Percentiles rank a stretch among this genome's conserved stretches.
phyloP scores from a whole-genome alignment of 441 rosid species.

The Euphorbia schlechtendalii region DNA sequence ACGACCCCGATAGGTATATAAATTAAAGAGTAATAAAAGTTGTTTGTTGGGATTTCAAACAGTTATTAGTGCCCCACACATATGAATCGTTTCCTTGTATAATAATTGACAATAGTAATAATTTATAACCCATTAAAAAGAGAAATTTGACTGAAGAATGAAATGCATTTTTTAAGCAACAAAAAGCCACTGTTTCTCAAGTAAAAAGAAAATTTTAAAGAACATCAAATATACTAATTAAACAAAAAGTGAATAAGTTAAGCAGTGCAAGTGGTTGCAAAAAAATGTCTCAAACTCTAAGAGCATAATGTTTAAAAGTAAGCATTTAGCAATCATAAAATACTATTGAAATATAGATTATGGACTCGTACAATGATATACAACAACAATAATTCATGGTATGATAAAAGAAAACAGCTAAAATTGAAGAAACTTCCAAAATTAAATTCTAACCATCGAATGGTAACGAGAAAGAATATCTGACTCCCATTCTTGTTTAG shows the following conservation, averaged over 20 bases:
- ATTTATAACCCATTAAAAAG: no score
- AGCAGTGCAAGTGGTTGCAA: background rate
- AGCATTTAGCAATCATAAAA: background rate
- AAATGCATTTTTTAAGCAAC: background rate
- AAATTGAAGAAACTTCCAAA: conserved; percentile 5
- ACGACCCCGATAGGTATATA: background rate
- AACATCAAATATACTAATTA: background rate
- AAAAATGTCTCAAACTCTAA: background rate
- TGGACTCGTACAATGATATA: background rate
- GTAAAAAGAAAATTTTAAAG: background rate
- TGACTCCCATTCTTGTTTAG: conserved; percentile 91
- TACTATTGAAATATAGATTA: background rate
- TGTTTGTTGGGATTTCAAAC: background rate
- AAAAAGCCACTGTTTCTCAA: background rate
- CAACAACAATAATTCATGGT: background rate
- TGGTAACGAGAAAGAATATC: conserved; percentile 90
- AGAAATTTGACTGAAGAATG: no score
- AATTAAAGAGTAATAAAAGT: background rate
- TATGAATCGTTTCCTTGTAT: background rate
- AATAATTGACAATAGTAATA: background rate
- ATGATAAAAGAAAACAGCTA: background rate
- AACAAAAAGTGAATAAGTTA: background rate
- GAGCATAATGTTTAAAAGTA: background rate
- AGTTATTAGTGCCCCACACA: background rate
- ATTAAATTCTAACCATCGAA: conserved; percentile 55